Evolutionary conservation across 2,329 filamentous ascomycete genomes (phyloP).

Genomic region (Trichoderma aggressivum): DNA sequence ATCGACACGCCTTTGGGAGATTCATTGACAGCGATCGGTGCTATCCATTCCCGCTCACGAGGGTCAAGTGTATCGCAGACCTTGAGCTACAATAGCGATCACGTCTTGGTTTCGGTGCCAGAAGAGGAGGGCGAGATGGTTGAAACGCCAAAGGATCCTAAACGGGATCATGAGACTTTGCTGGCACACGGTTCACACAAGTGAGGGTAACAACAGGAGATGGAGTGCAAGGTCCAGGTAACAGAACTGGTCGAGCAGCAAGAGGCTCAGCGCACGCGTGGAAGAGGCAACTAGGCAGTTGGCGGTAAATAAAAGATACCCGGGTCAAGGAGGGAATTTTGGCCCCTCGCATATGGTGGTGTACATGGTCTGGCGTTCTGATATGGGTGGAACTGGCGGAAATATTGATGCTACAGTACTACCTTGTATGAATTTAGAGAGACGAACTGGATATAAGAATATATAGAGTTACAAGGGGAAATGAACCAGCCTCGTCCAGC

Average conservation of each 20-base stretch:
- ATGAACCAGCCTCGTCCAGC: background rate
- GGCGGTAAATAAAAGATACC: slow-evolving; percentile 3
- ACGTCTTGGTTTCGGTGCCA: slow-evolving; percentile 37
- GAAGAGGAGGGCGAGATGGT: slow-evolving; percentile 35
- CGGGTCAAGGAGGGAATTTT: slow-evolving; percentile 10
- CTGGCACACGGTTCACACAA: background rate
- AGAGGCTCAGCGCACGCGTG: background rate
- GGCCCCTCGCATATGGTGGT: background rate
- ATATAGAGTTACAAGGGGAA: background rate
- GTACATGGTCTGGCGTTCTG: slow-evolving; percentile 2
- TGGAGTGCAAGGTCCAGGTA: background rate
- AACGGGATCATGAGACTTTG: slow-evolving; percentile 17
- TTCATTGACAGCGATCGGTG: slow-evolving; percentile 7
- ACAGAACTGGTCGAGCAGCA: background rate
- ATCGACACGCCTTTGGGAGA: slow-evolving; percentile 5
- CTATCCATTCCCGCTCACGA: slow-evolving; percentile 24
- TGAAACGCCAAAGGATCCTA: background rate
- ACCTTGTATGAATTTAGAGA: background rate
- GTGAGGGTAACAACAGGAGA: background rate
- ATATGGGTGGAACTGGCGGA: background rate
- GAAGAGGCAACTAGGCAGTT: background rate
- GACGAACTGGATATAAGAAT: background rate
- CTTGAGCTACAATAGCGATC: slow-evolving; percentile 37
- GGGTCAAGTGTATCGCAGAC: slow-evolving; percentile 30
- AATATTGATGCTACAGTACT: background rate